These are phyloP conservation scores for Lipomyces yamadae DNA, from an alignment of 805 yeast species.

Conservation along the genomic window DNA sequence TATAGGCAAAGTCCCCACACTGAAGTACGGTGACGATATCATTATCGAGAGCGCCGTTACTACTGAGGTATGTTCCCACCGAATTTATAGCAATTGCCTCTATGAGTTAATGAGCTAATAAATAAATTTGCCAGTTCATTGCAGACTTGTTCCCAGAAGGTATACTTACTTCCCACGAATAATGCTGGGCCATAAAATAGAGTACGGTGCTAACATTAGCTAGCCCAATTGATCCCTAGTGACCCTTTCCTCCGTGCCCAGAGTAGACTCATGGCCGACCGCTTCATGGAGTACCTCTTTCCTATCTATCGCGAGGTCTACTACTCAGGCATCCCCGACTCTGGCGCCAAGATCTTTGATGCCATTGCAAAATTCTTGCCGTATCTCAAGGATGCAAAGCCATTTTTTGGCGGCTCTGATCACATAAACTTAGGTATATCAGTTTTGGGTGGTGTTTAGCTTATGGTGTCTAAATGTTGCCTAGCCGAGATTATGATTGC, in stretches of 20 bases:
- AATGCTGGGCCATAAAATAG: neutral
- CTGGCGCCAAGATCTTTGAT: constrained; percentile 22
- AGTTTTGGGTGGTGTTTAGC: neutral
- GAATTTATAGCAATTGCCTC: neutral
- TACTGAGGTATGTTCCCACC: constrained; percentile 15
- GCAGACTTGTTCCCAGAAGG: constrained; percentile 42
- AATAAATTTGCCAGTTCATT: constrained; percentile 27
- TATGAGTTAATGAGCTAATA: neutral
- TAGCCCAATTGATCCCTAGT: constrained; percentile 67
- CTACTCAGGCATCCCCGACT: constrained; percentile 12
- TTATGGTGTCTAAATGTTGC: neutral
- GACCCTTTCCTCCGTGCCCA: constrained; percentile 73
- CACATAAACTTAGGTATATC: constrained; percentile 20
- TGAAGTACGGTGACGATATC: constrained; percentile 37
- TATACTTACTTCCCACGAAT: neutral
- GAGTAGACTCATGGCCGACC: constrained; percentile 38
- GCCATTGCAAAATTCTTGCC: constrained; percentile 37
- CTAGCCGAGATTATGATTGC: constrained; percentile 37
- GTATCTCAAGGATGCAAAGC: constrained; percentile 31
- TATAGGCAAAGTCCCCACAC: constrained; percentile 41
- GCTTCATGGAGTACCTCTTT: constrained; percentile 35
- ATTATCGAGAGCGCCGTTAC: constrained; percentile 10
- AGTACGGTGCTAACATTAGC: neutral
- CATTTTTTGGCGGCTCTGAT: constrained; percentile 39
- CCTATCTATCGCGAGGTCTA: constrained; percentile 29